phyloP scores from a whole-genome alignment of 768 basidiomycete species.

The Lepiota venenata region DNA sequence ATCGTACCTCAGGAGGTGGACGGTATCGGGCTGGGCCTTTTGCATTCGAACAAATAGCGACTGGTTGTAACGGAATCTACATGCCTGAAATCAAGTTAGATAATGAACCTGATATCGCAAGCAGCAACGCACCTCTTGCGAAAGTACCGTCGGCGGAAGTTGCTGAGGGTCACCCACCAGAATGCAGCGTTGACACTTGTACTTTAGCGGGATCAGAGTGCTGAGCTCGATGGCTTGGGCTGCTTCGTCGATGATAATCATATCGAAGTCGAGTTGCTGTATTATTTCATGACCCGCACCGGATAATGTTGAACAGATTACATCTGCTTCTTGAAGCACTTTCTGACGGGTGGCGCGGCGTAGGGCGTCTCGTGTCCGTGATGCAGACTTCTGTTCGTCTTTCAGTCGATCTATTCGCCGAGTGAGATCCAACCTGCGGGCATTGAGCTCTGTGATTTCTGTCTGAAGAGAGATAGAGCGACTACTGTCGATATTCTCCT shows the following conservation, averaged over 20 bases:
- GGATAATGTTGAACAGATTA: conserved; percentile 91
- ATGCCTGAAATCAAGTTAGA: conserved; percentile 43
- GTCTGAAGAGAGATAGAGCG: conserved; percentile 56
- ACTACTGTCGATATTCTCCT: conserved; percentile 53
- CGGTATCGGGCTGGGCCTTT: conserved; percentile 72
- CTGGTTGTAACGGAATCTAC: conserved; percentile 76
- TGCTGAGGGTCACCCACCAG: conserved; percentile 97
- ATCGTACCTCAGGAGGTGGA: conserved; percentile 83
- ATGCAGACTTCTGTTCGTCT: conserved; percentile 80
- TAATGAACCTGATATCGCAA: background rate
- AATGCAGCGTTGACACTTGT: conserved; percentile 76
- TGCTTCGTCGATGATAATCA: conserved; percentile 97
- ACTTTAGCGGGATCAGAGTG: conserved; percentile 93
- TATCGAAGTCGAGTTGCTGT: conserved; percentile 84
- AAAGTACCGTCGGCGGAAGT: conserved; percentile 83
- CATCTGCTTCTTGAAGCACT: conserved; percentile 85
- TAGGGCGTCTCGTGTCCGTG: conserved; percentile 78
- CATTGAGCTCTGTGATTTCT: conserved; percentile 63
- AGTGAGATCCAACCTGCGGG: conserved; percentile 59
- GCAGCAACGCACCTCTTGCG: conserved; percentile 34
- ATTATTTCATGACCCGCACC: conserved; percentile 90
- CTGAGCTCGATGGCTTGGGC: conserved; percentile 96
- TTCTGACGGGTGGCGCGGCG: conserved; percentile 70
- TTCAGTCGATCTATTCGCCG: conserved; percentile 72
- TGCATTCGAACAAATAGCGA: conserved; percentile 92